Base-by-base conservation (phyloP, 805 yeast genomes). In the Dipodascus geniculatus region DNA sequence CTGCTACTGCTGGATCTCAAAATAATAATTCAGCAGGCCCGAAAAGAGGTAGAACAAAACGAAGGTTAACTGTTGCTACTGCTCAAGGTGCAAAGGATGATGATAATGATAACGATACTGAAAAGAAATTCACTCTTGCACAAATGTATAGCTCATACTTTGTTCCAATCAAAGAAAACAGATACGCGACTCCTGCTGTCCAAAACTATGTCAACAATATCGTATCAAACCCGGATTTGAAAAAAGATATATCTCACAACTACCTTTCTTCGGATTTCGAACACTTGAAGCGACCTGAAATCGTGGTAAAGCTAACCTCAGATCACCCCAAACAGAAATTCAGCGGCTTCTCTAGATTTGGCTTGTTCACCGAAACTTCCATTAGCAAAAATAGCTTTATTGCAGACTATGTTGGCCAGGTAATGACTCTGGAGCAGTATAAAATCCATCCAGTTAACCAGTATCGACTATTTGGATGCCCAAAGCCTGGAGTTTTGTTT, bases 351-450 rank as follows among this genome's bases (percentile, higher is more conserved):
- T 75, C 87, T 1, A 82, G 79, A 57, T 65, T 84, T 51, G 89
- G 91, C 0, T 69, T 89, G 4, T 83, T 77, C 55, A 58, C 76
- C 1, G 67, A 66, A 2, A 63, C 65, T 1, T 48, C 56, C 0
- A 66, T 83, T 19, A 73, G 76, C 0, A 68, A 71, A 47, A 78
- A 76, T 19, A 74, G 79, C 0, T 70, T 78, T 2, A 66, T 88
- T 4, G 70, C 75, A 23, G 89, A 87, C 63, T 75, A 80, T 55
- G 65, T 80, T 4, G 98, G 98, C 3, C 90, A 85, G 59, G 67
- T 91, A 1, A 83, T 81, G 58, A 72, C 78, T 52, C 83, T 81
- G 59, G 73, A 76, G 23, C 79, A 77, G 60, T 90, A 90, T 65
- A 75, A 77, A 20, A 63, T 67, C 1, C 85, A 87, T 60, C 74